These are phyloP conservation scores for Lathyrus tuberosus DNA, from an alignment of 306 rosid genomes.

Conservation along the genomic window DNA sequence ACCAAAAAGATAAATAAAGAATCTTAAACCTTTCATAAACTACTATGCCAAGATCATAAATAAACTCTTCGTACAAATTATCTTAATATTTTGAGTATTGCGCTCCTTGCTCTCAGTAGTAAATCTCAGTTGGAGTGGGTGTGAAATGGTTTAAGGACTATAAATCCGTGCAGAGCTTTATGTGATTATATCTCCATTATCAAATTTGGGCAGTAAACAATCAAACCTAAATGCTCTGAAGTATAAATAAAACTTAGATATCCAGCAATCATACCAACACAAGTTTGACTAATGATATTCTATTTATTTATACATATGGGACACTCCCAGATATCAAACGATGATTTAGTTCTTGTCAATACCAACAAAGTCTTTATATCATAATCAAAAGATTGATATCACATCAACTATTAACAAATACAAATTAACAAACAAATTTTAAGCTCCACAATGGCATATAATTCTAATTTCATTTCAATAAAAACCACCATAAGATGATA, in stretches of 20 bases:
- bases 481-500: conserved; percentile 4
- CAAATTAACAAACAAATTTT: not conserved
- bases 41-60: not conserved
- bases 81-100: not conserved
- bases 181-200: not conserved
- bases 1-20: conserved; percentile 24
- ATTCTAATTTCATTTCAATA: conserved; percentile 9
- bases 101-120: not conserved
- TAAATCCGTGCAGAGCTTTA: conserved; percentile 4
- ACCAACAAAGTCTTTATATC: conserved; percentile 9
- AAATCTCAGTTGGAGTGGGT: not conserved
- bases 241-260: conserved; percentile 5
- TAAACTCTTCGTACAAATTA: conserved; percentile 11
- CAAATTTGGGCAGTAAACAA: not conserved
- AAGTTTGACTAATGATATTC: conserved; percentile 22
- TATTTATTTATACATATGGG: conserved; percentile 1
- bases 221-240: conserved; percentile 20
- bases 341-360: not conserved
- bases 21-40: not conserved
- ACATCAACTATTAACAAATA: conserved; percentile 17
- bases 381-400: not conserved
- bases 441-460: conserved; percentile 14
- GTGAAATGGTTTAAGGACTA: conserved; percentile 1
- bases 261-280: conserved; percentile 7
- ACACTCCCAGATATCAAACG: not conserved